These are phyloP conservation scores for Colletotrichum sp. DNA, from an alignment of 2,329 filamentous ascomycete species.

Conservation along the genomic window DNA sequence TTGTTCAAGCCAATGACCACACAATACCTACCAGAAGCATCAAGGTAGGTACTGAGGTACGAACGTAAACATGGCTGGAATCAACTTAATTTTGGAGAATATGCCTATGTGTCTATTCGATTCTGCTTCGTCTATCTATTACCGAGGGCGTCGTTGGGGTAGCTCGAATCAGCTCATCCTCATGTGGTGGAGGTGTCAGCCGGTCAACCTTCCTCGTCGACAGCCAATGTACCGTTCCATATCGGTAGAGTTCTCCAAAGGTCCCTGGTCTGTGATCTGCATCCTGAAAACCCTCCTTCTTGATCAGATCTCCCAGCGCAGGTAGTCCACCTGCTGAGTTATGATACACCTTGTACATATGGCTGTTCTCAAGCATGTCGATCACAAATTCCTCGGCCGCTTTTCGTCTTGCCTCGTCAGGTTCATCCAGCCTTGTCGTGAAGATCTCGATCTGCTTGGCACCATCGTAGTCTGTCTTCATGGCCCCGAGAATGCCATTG, in stretches of 20 bases:
- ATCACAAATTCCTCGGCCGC: constrained; percentile 35
- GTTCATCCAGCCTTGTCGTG: constrained; percentile 34
- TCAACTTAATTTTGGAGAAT: background rate
- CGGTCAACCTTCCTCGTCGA: constrained; percentile 29
- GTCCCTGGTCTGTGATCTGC: constrained; percentile 35
- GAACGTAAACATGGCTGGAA: fast-evolving
- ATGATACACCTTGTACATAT: constrained; percentile 43
- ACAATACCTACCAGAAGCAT: background rate
- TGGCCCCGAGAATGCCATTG: constrained; percentile 35
- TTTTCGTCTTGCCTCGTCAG: constrained; percentile 27
- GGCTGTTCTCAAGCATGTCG: constrained; percentile 35
- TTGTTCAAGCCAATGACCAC: background rate
- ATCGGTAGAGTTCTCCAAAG: constrained; percentile 37
- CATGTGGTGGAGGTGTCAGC: constrained; percentile 24
- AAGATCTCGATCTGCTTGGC: constrained; percentile 34
- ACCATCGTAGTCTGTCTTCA: constrained; percentile 32
- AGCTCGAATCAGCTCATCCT: constrained; percentile 27
- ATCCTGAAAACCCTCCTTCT: constrained; percentile 28
- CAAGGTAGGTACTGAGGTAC: background rate
- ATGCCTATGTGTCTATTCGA: fast-evolving
- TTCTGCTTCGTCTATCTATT: background rate
- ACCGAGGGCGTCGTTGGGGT: constrained; percentile 24
- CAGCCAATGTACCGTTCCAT: constrained; percentile 39
- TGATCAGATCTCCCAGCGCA: constrained; percentile 36
- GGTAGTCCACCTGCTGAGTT: constrained; percentile 34